These are phyloP conservation scores for Yamadazyma pseudoaaseri DNA, from an alignment of 1,139 yeast genomes.

Conservation along the genomic window DNA sequence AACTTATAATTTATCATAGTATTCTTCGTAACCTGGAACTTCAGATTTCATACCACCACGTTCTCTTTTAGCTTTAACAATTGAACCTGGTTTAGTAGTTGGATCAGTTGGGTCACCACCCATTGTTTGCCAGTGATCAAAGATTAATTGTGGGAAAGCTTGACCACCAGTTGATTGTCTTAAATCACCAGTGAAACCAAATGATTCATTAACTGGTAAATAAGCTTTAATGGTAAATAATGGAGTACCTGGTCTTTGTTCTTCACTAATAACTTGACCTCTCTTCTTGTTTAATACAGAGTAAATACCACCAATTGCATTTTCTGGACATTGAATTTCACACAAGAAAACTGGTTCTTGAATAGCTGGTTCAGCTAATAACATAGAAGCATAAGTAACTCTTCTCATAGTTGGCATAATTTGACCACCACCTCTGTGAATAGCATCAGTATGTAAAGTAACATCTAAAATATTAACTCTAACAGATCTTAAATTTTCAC, in stretches of 20 bases:
- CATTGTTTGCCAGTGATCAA: conserved; percentile 96
- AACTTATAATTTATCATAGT: conserved; percentile 95
- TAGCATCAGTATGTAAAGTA: conserved; percentile 99
- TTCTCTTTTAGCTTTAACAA: conserved; percentile 88
- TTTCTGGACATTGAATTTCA: conserved; percentile 99
- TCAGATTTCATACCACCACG: conserved; percentile 96
- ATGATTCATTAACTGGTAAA: conserved; percentile 99
- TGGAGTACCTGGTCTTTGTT: conserved; percentile 99
- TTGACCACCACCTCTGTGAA: conserved; percentile 99
- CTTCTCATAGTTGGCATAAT: conserved; percentile 99
- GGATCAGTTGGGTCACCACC: conserved; percentile 92
- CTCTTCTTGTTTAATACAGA: conserved; percentile 99
- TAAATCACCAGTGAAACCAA: conserved; percentile 99
- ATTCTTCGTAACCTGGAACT: conserved; percentile 99
- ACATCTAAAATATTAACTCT: conserved; percentile 99
- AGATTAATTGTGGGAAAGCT: conserved; percentile 99
- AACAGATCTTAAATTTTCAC: conserved; percentile 94
- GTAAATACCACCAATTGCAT: conserved; percentile 99
- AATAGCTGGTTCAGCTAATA: conserved; percentile 97
- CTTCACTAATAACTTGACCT: conserved; percentile 99
- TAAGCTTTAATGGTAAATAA: conserved; percentile 98
- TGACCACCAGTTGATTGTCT: conserved; percentile 99
- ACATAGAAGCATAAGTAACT: conserved; percentile 97
- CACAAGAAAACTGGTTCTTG: conserved; percentile 99
- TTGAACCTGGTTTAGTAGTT: conserved; percentile 90